Percentiles rank a stretch among this genome's conserved stretches.
These are phyloP conservation scores for Eucalyptus caleyi DNA, from an alignment of 345 rosid species.

Conservation along the genomic window DNA sequence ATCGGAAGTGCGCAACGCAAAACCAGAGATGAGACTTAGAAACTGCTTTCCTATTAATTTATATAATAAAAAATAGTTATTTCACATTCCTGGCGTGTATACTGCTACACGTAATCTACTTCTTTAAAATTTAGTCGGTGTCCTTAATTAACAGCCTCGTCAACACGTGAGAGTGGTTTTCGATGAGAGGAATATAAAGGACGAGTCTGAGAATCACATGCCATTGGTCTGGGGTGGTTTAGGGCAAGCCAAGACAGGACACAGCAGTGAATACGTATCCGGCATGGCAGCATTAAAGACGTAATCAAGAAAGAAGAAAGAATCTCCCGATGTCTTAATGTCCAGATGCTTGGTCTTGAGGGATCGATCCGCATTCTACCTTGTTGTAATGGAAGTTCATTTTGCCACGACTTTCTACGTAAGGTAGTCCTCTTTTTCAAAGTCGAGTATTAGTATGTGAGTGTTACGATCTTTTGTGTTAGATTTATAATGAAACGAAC, in stretches of 20 bases:
- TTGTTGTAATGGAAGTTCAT: neutral
- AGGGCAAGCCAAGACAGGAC: neutral
- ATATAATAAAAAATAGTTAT: neutral
- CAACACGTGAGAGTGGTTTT: neutral
- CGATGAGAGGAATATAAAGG: neutral
- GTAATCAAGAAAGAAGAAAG: neutral
- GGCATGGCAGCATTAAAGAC: neutral
- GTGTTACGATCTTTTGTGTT: neutral
- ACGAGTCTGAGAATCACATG: neutral
- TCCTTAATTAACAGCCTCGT: neutral
- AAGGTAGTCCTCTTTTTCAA: neutral
- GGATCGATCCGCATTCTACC: neutral
- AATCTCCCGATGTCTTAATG: neutral
- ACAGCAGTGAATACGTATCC: neutral
- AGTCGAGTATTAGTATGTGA: neutral
- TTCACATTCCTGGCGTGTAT: neutral
- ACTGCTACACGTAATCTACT: neutral
- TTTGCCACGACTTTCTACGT: neutral
- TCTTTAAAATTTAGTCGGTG: neutral
- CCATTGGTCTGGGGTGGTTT: neutral
- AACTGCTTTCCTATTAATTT: neutral
- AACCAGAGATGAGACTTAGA: neutral
- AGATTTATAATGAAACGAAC: neutral
- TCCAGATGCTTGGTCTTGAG: neutral
- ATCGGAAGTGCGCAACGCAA: neutral